Evolutionary conservation across 164 flowering plant species (phyloP), one percentile per base, ranked within the genome.

Genomic region (Dillenia suffruticosa): DNA sequence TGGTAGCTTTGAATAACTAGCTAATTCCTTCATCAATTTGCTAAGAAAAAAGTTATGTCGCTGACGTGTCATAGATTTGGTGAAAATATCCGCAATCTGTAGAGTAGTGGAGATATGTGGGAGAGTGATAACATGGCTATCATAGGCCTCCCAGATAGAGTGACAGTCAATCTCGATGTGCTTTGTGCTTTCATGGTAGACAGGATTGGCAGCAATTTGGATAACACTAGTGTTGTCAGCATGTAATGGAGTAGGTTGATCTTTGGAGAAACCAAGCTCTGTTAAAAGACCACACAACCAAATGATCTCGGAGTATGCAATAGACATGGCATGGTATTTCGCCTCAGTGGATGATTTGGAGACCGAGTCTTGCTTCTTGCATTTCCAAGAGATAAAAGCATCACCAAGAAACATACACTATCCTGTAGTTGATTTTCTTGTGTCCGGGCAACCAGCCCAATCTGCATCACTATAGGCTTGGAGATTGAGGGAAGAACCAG

Each of bases 401-500:
- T 51, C 49, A 52, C 64, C 64, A 61, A 44, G 51, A 58, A 58
- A 58, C 43, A 58, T 58, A 58, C 62, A 46, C 62, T 14, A 58
- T 46, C 51, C 51, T 0, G 51, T 58, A 19, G 62, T 58, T 46
- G 51, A 58, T 46, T 47, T 58, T 43, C n/a, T 46, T 11, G 49
- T 5, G 40, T 32, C 40, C 0, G 40, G 40, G 40, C 7, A 32
- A 32, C 40, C 40, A 32, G 40, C 40, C 58, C 59, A 63, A 54
- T 54, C 51, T 22, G 45, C 51, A 46, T 49, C 58, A 22, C 54
- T 46, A 11, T 63, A 63, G 16, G 66, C 66, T 44, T 54, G 44
- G 0, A 63, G 51, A 1, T 54, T 10, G 40, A 54, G 51, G 54
- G 58, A 48, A 24, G 52, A 63, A 46, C 52, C 58, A 44, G 24